Evolutionary conservation across 176 grass and related monocot species (phyloP), one percentile per base, ranked within the genome.

Genomic region (Carex pumila): DNA sequence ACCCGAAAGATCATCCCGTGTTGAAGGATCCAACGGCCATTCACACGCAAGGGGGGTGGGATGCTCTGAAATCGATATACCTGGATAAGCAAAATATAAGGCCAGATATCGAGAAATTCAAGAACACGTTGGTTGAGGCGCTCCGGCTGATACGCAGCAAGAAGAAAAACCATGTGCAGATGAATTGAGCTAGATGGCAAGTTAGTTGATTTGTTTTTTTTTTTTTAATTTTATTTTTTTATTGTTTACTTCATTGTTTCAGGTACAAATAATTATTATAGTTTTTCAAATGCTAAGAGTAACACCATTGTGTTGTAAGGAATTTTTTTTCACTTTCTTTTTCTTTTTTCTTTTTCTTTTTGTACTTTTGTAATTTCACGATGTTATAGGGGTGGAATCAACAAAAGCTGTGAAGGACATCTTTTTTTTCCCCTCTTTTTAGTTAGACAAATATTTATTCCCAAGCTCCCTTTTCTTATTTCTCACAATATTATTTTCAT

Each of bases 81-180:
- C 85, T 98, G 7, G 95, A 98, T 81, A 94, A 98, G 84, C 95
- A 98, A 85, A 98, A 94, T 81, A 84, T 98, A 19, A 65, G 88
- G 87, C 71, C 94, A 8, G 86, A 94, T 71, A 50, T 98, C 0
- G 90, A 81, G 34, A 90, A 34, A 80, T 92, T 98, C 79, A 90
- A 54, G 79, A 65, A 1, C 22, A 88, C 72, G 12, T 84, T 98
- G 41, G 22, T 54, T 9, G 91, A 93, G 81, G 95, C 89, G 18
- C 88, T 91, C 39, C 36, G 50, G 47, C 60, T 82, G 79, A 50
- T 97, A 65, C 92, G 92, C 19, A 60, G 57, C 77, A 52, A 68
- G 1, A 72, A 53, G 12, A 21, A 50, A 12, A 17, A 88, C 56
- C 65, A 65, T 56, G 52, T 54, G 62, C 39, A 56, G 60, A 79